Evolutionary conservation across 1,284 basidiomycete species (phyloP).

Genomic region (Leucoagaricus sp.): DNA sequence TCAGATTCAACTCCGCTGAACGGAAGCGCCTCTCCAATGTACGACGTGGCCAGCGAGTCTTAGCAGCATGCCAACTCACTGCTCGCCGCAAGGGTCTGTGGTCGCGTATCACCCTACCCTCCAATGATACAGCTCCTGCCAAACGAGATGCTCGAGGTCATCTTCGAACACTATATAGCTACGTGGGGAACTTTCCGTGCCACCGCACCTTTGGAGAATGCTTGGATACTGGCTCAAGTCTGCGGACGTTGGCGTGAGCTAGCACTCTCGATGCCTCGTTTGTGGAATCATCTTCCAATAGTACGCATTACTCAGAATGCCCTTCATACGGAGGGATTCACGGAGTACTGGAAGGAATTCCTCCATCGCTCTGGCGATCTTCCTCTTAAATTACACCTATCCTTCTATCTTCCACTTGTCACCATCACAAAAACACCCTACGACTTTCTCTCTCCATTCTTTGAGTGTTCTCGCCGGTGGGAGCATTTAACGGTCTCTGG

Average conservation of each 20-base stretch:
- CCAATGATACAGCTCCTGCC: not conserved
- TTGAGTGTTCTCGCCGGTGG: not conserved
- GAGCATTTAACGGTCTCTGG: not conserved
- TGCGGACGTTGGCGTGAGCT: not conserved
- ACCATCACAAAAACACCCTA: not conserved
- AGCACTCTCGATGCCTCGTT: constrained; percentile 1
- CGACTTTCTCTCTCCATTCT: not conserved
- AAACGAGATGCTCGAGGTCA: not conserved
- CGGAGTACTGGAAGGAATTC: not conserved
- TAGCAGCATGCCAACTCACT: too few relatives aligned
- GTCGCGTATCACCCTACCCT: not conserved
- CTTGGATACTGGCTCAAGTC: not conserved
- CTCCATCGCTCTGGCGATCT: not conserved
- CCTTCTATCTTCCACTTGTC: not conserved
- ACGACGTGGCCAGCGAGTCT: too few relatives aligned
- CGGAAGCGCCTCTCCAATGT: too few relatives aligned
- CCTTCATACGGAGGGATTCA: not conserved
- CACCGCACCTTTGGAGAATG: not conserved
- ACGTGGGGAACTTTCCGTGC: not conserved
- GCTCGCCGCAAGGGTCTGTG: too few relatives aligned
- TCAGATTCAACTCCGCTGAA: too few relatives aligned
- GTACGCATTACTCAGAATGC: not conserved
- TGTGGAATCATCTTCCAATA: constrained; percentile 1
- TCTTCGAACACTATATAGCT: not conserved
- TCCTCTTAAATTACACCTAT: not conserved